Conservation (phyloP, 495 filamentous ascomycete genomes). For the Copromyces sp. region DNA sequence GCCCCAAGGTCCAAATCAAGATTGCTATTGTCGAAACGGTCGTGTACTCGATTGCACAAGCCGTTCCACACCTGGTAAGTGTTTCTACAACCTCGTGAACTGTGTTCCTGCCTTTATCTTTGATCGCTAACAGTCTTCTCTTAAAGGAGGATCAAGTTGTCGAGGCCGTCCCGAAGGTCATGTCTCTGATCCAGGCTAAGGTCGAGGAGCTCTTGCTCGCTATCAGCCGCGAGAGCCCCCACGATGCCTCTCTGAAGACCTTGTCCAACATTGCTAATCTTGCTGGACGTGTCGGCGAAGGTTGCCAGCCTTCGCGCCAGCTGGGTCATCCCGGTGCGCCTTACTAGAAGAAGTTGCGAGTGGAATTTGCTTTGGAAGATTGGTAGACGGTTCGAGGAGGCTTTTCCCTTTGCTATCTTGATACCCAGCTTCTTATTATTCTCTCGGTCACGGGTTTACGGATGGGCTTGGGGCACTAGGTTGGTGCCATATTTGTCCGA, state of each 20-base stretch:
- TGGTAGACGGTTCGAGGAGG: neutral
- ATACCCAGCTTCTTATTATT: neutral
- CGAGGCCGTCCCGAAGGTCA: conserved; percentile 61
- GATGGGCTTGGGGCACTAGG: neutral
- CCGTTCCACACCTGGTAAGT: conserved; percentile 39
- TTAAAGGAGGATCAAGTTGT: conserved; percentile 63
- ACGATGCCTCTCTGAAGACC: conserved; percentile 52
- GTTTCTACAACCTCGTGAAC: neutral
- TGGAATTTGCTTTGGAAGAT: neutral
- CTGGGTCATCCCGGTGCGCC: neutral
- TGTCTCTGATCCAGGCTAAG: conserved; percentile 60
- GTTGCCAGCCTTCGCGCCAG: neutral
- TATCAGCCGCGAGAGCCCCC: conserved; percentile 49
- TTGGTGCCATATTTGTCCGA: neutral
- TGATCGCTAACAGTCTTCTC: conserved; percentile 7
- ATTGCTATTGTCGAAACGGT: conserved; percentile 71
- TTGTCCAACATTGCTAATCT: conserved; percentile 44
- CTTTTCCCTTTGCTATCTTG: neutral
- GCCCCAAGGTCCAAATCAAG: conserved; percentile 41
- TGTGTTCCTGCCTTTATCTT: conserved; percentile 1
- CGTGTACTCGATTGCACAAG: conserved; percentile 39
- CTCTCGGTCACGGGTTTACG: neutral
- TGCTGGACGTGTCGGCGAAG: conserved; percentile 18
- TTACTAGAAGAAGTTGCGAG: neutral
- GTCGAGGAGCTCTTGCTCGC: conserved; percentile 61